These are phyloP conservation scores for Cryptosporidium ubiquitum DNA, from an alignment of 169 alveolate species.

Conservation along the genomic window DNA sequence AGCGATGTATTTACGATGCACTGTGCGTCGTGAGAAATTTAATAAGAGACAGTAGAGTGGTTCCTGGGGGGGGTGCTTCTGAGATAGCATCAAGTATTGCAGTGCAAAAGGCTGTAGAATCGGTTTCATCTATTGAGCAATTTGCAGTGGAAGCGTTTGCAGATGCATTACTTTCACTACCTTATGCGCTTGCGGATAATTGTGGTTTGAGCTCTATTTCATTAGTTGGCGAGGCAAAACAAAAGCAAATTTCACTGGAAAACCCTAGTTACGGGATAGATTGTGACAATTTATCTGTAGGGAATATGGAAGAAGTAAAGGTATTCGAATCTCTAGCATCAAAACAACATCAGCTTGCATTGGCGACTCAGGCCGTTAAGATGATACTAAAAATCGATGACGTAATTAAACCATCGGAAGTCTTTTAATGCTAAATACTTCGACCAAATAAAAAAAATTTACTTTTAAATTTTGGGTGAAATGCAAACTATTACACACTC, in stretches of 20 bases:
- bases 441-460: background rate
- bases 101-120: slow-evolving; percentile 91
- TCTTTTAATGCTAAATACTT: background rate
- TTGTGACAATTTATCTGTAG: slow-evolving; percentile 78
- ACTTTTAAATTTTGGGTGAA: background rate
- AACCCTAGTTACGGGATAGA: slow-evolving; percentile 75
- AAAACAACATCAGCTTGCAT: slow-evolving; percentile 93
- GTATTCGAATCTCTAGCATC: slow-evolving; percentile 94
- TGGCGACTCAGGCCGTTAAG: slow-evolving; percentile 98
- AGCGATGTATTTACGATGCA: slow-evolving; percentile 98
- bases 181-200: slow-evolving; percentile 97
- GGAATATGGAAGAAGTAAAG: slow-evolving; percentile 91
- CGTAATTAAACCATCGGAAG: slow-evolving; percentile 90
- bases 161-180: slow-evolving; percentile 96
- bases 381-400: slow-evolving; percentile 99
- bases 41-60: slow-evolving; percentile 83
- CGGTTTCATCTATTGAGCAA: slow-evolving; percentile 92
- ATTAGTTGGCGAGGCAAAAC: slow-evolving; percentile 91
- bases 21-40: slow-evolving; percentile 95
- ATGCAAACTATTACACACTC: background rate
- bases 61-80: slow-evolving; percentile 98
- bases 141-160: slow-evolving; percentile 98
- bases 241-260: slow-evolving; percentile 86
- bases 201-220: slow-evolving; percentile 95
- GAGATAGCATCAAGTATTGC: slow-evolving; percentile 95